phyloP scores from a whole-genome alignment of 805 yeast species.

The Myxozyma nipponensis region DNA sequence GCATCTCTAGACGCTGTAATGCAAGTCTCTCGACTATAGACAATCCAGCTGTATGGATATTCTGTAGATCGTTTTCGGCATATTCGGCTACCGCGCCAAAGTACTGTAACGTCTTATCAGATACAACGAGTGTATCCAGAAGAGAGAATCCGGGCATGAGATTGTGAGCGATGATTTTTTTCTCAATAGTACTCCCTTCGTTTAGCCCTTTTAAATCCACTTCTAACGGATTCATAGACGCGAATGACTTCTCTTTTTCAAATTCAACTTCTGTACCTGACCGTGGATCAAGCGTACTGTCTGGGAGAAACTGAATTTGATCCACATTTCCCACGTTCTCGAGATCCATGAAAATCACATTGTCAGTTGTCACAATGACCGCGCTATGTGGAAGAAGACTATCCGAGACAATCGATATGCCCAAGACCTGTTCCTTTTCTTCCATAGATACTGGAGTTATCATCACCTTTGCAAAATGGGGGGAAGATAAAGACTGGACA shows the following conservation, averaged over 20 bases:
- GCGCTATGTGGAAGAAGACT: neutral
- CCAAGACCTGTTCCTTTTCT: neutral
- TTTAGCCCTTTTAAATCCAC: conserved; percentile 5
- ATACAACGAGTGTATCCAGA: conserved; percentile 29
- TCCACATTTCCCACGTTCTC: neutral
- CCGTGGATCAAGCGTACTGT: no score
- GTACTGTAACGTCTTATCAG: conserved; percentile 29
- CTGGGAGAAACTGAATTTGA: no score
- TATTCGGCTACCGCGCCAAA: conserved; percentile 29
- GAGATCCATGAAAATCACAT: no score
- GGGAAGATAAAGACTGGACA: no score
- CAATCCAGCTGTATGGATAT: conserved; percentile 39
- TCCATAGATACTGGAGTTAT: neutral
- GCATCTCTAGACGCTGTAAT: conserved; percentile 44
- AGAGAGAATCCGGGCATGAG: conserved; percentile 15
- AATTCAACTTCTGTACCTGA: no score
- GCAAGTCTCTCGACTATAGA: conserved; percentile 39
- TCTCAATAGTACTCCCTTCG: conserved; percentile 3
- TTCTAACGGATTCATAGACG: conserved; percentile 16
- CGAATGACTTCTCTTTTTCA: neutral
- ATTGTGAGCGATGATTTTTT: conserved; percentile 3
- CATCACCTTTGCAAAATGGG: no score
- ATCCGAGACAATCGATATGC: neutral
- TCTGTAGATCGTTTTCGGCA: conserved; percentile 30
- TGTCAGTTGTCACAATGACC: neutral